A percentile compares a stretch with the other conserved stretches of the same genome.
Conservation (phyloP, 2,329 filamentous ascomycete genomes). For the Fusarium phyllophilum region DNA sequence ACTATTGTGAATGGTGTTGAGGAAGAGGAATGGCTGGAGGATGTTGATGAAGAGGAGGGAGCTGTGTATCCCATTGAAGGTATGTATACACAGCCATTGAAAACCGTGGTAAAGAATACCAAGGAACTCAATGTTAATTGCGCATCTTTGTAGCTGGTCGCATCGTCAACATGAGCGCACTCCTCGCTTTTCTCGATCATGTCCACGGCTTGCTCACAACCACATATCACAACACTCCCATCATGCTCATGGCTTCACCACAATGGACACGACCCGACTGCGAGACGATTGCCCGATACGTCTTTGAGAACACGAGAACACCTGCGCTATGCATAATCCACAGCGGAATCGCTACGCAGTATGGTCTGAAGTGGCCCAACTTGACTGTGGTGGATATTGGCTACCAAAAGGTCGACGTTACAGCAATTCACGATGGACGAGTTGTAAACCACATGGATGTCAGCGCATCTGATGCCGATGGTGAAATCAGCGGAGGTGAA, state of each 20-base stretch:
- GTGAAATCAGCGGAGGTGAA: slow-evolving; percentile 79
- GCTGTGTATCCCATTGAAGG: slow-evolving; percentile 86
- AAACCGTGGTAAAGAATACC: background rate
- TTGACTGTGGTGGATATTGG: slow-evolving; percentile 93
- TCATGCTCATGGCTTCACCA: slow-evolving; percentile 89
- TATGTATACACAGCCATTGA: slow-evolving; percentile 52
- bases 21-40: slow-evolving; percentile 84
- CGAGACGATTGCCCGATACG: slow-evolving; percentile 89
- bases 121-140: slow-evolving; percentile 22
- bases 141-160: slow-evolving; percentile 68
- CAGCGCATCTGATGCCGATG: slow-evolving; percentile 63
- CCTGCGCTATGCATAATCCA: slow-evolving; percentile 92
- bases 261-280: slow-evolving; percentile 90
- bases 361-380: slow-evolving; percentile 78
- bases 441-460: slow-evolving; percentile 74
- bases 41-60: slow-evolving; percentile 86
- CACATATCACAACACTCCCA: slow-evolving; percentile 94
- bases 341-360: slow-evolving; percentile 86
- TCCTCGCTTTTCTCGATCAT: slow-evolving; percentile 92
- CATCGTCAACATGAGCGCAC: slow-evolving; percentile 90
- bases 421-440: slow-evolving; percentile 84
- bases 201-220: slow-evolving; percentile 90
- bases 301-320: slow-evolving; percentile 97
- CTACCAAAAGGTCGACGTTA: slow-evolving; percentile 91
- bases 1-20: slow-evolving; percentile 60